These are phyloP conservation scores for Dothideomycetidae sp. DNA, from an alignment of 2,329 filamentous ascomycete species.

Conservation along the genomic window DNA sequence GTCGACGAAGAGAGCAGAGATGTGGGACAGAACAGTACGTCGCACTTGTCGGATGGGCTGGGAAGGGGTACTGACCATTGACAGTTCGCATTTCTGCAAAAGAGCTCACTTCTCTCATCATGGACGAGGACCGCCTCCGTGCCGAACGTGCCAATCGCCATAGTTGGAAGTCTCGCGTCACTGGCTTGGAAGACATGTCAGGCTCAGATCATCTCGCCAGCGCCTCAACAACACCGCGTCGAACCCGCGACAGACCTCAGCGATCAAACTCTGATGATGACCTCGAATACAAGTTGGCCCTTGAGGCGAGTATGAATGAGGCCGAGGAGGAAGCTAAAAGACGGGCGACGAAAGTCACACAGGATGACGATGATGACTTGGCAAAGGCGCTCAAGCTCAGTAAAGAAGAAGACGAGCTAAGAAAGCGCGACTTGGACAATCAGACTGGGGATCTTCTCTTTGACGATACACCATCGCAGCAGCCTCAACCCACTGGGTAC, in stretches of 20 bases:
- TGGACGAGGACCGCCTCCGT: slow-evolving; percentile 86
- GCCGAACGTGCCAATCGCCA: slow-evolving; percentile 83
- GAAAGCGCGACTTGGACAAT: slow-evolving; percentile 74
- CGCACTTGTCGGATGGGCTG: slow-evolving; percentile 1
- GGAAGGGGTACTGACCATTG: slow-evolving; percentile 20
- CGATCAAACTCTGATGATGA: slow-evolving; percentile 57
- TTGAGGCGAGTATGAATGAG: slow-evolving; percentile 90
- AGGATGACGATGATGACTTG: slow-evolving; percentile 65
- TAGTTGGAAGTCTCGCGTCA: slow-evolving; percentile 92
- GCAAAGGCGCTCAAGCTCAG: slow-evolving; percentile 92
- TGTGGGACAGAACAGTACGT: slow-evolving; percentile 87
- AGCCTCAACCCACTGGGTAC: slow-evolving; percentile 64
- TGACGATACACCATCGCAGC: slow-evolving; percentile 55
- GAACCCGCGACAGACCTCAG: slow-evolving; percentile 27
- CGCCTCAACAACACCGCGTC: slow-evolving; percentile 25
- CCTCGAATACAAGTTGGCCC: slow-evolving; percentile 73
- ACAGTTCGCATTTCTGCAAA: slow-evolving; percentile 89
- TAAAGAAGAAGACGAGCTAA: slow-evolving; percentile 80
- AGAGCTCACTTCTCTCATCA: slow-evolving; percentile 78
- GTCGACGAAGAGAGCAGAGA: slow-evolving; percentile 83
- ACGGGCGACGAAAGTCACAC: slow-evolving; percentile 32
- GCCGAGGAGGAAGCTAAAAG: slow-evolving; percentile 82
- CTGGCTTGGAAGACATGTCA: slow-evolving; percentile 72
- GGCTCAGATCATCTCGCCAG: slow-evolving; percentile 29
- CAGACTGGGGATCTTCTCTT: slow-evolving; percentile 79